Evolutionary conservation across 306 rosid genomes (phyloP).

Genomic region (Oemleria cerasiformis): DNA sequence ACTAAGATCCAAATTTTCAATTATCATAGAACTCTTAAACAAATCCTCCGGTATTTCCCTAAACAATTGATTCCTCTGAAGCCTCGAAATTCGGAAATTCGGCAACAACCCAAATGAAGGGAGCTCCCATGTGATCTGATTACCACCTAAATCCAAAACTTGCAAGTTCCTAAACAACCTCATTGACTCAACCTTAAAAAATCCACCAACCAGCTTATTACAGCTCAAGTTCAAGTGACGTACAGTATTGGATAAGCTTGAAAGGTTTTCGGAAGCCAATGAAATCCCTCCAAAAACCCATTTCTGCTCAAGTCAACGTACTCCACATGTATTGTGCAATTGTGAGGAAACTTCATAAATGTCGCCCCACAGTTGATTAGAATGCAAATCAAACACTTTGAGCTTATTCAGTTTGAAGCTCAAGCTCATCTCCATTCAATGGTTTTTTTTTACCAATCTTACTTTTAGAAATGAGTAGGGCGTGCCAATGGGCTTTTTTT

Average conservation of each 20-base stretch:
- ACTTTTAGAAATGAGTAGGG: constrained; percentile 61
- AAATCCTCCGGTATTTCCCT: constrained; percentile 67
- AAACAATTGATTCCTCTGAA: constrained; percentile 47
- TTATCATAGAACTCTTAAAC: constrained; percentile 44
- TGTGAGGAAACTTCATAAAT: constrained; percentile 46
- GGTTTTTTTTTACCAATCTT: too few species aligned
- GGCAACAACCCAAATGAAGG: constrained; percentile 62
- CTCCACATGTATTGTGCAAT: constrained; percentile 65
- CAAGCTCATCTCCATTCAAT: too few species aligned
- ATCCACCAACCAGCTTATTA: constrained; percentile 56
- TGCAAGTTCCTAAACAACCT: constrained; percentile 57
- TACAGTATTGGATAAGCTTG: constrained; percentile 66
- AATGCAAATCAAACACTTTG: constrained; percentile 72
- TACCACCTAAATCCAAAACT: constrained; percentile 66
- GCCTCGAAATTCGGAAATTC: constrained; percentile 51
- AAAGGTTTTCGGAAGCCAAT: constrained; percentile 48
- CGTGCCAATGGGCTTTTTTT: constrained; percentile 67
- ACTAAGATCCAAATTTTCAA: too few species aligned
- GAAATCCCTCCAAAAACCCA: constrained; percentile 70
- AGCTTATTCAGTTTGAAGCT: constrained; percentile 80
- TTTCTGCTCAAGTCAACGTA: constrained; percentile 71
- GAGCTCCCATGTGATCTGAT: constrained; percentile 65
- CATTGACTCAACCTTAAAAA: constrained; percentile 51
- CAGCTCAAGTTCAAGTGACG: constrained; percentile 52
- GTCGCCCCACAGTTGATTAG: constrained; percentile 59